phyloP scores from a whole-genome alignment of 768 basidiomycete genomes.

The Clitopilus passeckerianus region DNA sequence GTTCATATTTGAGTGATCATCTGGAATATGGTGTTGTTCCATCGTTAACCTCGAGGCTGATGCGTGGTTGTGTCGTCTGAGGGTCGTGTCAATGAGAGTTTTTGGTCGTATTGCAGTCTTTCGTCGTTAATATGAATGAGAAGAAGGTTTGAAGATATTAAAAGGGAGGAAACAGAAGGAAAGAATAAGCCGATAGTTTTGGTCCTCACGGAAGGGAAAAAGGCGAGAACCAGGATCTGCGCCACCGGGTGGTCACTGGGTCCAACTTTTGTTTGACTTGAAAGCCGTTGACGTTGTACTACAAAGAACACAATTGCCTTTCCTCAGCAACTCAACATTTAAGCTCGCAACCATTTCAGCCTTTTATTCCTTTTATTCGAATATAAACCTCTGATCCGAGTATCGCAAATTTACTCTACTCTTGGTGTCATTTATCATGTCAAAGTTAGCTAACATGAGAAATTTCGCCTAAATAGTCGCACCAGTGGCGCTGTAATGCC shows the following conservation, averaged over 20 bases:
- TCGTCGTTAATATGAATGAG: slow-evolving; percentile 30
- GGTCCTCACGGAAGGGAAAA: slow-evolving; percentile 12
- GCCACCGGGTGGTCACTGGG: slow-evolving; percentile 14
- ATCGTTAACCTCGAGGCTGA: slow-evolving; percentile 29
- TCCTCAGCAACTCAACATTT: not conserved
- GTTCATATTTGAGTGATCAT: slow-evolving; percentile 41
- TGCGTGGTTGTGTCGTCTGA: slow-evolving; percentile 11
- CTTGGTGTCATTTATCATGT: slow-evolving; percentile 1
- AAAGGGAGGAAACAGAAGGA: slow-evolving; percentile 23
- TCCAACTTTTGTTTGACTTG: slow-evolving; percentile 17
- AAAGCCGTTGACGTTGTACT: slow-evolving; percentile 17
- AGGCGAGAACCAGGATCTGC: slow-evolving; percentile 21
- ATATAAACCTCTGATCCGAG: not conserved
- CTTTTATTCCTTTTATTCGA: not conserved
- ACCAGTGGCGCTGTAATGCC: not conserved
- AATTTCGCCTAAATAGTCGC: not conserved
- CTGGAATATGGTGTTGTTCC: slow-evolving; percentile 43
- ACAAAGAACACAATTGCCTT: slow-evolving; percentile 12
- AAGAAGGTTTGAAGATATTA: slow-evolving; percentile 24
- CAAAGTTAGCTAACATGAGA: not conserved
- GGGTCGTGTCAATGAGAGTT: slow-evolving; percentile 15
- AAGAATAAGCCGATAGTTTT: slow-evolving; percentile 12
- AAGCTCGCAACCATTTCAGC: not conserved
- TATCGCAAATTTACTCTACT: slow-evolving; percentile 1
- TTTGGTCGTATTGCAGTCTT: slow-evolving; percentile 15